phyloP scores from a whole-genome alignment of 495 filamentous ascomycete genomes.

The Hypoxylon subgilvum region DNA sequence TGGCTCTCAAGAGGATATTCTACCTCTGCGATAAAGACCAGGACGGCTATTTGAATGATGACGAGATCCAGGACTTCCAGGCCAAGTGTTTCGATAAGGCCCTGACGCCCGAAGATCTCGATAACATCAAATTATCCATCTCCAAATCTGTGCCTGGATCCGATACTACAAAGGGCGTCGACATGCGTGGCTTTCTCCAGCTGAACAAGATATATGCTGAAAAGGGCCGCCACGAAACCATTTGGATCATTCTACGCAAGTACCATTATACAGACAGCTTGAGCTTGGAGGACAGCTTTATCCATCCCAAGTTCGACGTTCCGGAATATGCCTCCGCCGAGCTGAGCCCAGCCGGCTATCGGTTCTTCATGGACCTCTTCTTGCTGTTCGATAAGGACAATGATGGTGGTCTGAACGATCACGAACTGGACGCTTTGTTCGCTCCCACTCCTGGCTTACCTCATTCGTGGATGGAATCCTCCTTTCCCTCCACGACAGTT shows the following conservation, averaged over 20 bases:
- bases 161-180: conserved; percentile 73
- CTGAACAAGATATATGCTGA: conserved; percentile 96
- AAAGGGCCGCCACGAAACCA: conserved; percentile 96
- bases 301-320: conserved; percentile 94
- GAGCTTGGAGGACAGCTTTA: conserved; percentile 83
- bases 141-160: conserved; percentile 68
- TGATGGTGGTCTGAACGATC: conserved; percentile 87
- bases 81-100: conserved; percentile 87
- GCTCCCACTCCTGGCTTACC: conserved; percentile 92
- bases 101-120: conserved; percentile 75
- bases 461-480: conserved; percentile 79
- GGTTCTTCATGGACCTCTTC: conserved; percentile 97
- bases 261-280: conserved; percentile 96
- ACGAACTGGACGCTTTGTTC: conserved; percentile 84
- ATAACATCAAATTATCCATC: conserved; percentile 86
- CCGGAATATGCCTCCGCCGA: conserved; percentile 90
- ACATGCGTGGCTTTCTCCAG: conserved; percentile 79
- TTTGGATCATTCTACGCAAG: conserved; percentile 94
- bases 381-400: conserved; percentile 95
- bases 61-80: conserved; percentile 90
- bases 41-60: conserved; percentile 90
- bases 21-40: conserved; percentile 96
- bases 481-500: conserved; percentile 91
- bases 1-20: conserved; percentile 86
- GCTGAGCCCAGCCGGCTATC: conserved; percentile 90